These are phyloP conservation scores for Leccinum boreale DNA, from an alignment of 768 basidiomycete species.

Conservation along the genomic window DNA sequence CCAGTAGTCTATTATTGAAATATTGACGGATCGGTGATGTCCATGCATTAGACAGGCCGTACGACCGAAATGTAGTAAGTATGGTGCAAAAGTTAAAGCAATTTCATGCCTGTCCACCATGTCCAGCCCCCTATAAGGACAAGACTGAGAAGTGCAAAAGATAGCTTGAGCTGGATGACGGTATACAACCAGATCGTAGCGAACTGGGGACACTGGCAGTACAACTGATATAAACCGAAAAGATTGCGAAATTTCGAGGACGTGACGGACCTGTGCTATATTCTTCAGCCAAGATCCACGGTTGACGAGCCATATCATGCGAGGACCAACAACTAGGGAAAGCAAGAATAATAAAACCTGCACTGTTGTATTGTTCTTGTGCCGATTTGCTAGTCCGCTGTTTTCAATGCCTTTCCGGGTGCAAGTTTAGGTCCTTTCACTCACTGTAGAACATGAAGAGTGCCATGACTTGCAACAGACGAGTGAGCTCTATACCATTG, in stretches of 20 bases:
- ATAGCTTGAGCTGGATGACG: constrained; percentile 65
- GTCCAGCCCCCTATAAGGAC: constrained; percentile 50
- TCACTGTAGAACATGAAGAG: constrained; percentile 51
- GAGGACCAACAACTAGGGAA: constrained; percentile 53
- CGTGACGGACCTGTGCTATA: constrained; percentile 62
- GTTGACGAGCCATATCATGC: constrained; percentile 72
- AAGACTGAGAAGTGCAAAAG: constrained; percentile 57
- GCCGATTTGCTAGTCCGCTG: constrained; percentile 46
- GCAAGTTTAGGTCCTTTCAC: not conserved
- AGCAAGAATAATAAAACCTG: constrained; percentile 60
- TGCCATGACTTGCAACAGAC: constrained; percentile 53
- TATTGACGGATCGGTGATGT: not conserved
- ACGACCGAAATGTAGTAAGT: not conserved
- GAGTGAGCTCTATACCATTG: constrained; percentile 1
- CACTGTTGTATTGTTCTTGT: constrained; percentile 52
- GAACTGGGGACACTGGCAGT: constrained; percentile 64
- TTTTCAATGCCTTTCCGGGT: constrained; percentile 1
- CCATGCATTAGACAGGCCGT: not conserved
- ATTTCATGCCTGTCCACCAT: constrained; percentile 59
- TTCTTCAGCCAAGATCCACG: constrained; percentile 65
- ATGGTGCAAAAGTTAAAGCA: constrained; percentile 19
- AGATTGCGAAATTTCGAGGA: not conserved
- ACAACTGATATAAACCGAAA: constrained; percentile 1
- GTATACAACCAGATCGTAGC: constrained; percentile 78
- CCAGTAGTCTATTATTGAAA: not conserved